Conservation (phyloP, 257 asterid species). For the Solanum paucissectum region DNA sequence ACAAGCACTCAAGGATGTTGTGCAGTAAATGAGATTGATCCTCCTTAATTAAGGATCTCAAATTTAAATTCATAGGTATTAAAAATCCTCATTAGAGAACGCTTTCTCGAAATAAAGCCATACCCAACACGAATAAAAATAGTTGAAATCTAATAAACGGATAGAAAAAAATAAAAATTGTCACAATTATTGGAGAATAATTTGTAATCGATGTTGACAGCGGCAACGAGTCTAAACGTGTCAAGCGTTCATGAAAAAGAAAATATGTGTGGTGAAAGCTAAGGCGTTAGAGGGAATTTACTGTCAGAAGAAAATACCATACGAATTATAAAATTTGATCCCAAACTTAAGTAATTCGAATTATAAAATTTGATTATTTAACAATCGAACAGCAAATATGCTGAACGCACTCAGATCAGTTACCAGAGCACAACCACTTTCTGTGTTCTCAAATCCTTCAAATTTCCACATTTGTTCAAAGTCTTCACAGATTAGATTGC, state of each 20-base stretch:
- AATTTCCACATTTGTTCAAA: background rate
- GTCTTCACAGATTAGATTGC: background rate
- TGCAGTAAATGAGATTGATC: background rate
- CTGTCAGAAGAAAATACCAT: background rate
- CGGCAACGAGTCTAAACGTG: background rate
- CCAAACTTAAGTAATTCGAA: background rate
- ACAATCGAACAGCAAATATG: background rate
- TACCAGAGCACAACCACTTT: background rate
- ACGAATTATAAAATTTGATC: background rate
- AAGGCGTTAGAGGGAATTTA: background rate
- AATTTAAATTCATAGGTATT: too few species aligned
- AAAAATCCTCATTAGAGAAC: too few species aligned
- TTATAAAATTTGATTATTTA: background rate
- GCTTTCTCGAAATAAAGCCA: background rate
- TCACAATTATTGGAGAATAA: background rate
- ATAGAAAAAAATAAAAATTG: too few species aligned
- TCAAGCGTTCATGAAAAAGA: background rate
- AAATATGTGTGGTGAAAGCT: background rate
- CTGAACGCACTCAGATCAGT: background rate
- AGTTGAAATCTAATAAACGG: too few species aligned
- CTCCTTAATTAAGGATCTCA: too few species aligned
- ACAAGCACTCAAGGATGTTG: background rate
- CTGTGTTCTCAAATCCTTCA: background rate
- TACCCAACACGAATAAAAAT: too few species aligned
- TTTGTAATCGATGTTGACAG: background rate